Evolutionary conservation across 148 eudicot species (phyloP).

Genomic region (Camellia japonica): DNA sequence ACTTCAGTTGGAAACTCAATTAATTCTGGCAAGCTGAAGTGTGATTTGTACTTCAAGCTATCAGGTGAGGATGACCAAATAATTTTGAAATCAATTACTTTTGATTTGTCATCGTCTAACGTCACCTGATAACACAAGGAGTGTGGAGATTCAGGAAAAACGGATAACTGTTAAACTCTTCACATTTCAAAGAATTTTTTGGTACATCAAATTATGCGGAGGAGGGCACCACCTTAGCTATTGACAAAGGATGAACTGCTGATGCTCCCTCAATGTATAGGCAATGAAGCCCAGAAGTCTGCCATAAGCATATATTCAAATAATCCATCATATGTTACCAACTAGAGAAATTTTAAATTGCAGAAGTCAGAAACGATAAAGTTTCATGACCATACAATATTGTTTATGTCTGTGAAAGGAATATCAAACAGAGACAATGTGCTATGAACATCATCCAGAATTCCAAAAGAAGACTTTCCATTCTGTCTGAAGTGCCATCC

Average conservation of each 20-base stretch:
- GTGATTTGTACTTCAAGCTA: slow-evolving; percentile 53
- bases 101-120: slow-evolving; percentile 52
- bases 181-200: neutral
- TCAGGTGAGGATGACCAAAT: slow-evolving; percentile 82
- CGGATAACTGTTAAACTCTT: neutral
- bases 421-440: slow-evolving; percentile 53
- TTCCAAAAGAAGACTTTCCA: slow-evolving; percentile 75
- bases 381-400: slow-evolving; percentile 47
- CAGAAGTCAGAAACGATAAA: slow-evolving; percentile 9
- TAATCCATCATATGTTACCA: slow-evolving; percentile 7
- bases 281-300: slow-evolving; percentile 51
- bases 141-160: neutral
- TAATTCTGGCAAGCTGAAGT: slow-evolving; percentile 76
- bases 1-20: slow-evolving; percentile 89
- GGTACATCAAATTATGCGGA: neutral
- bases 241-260: slow-evolving; percentile 69
- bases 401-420: slow-evolving; percentile 85
- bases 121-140: slow-evolving; percentile 47
- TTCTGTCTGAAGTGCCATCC: slow-evolving; percentile 64
- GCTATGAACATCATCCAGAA: slow-evolving; percentile 61
- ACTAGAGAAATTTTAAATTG: slow-evolving; percentile 1
- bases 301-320: slow-evolving; percentile 28
- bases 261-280: slow-evolving; percentile 85
- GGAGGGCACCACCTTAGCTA: slow-evolving; percentile 66
- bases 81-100: slow-evolving; percentile 55